Percentiles rank a stretch among this genome's conserved stretches.
phyloP scores from a whole-genome alignment of 345 rosid genomes.

The Gossypium rotundifolium region DNA sequence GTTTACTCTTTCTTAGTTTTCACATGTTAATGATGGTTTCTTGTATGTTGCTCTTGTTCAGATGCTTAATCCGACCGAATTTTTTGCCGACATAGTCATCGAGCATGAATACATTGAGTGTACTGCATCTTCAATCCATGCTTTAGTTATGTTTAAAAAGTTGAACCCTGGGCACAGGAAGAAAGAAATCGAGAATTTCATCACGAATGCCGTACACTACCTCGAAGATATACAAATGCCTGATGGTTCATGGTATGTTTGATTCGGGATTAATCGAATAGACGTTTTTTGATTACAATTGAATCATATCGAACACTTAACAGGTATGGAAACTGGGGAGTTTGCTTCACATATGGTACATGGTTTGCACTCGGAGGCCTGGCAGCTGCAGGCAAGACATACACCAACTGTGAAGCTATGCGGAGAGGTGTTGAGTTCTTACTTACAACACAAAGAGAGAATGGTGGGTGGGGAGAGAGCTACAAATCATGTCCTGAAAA shows the following conservation, averaged over 20 bases:
- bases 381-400: slow-evolving; percentile 38
- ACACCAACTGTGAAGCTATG: slow-evolving; percentile 21
- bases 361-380: slow-evolving; percentile 49
- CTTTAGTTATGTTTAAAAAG: slow-evolving; percentile 37
- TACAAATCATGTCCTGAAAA: slow-evolving; percentile 46
- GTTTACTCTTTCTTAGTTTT: neutral
- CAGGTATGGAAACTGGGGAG: slow-evolving; percentile 44
- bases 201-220: slow-evolving; percentile 25
- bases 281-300: too few relatives aligned
- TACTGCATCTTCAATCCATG: slow-evolving; percentile 41
- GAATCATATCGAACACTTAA: neutral
- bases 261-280: neutral
- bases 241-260: slow-evolving; percentile 44
- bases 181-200: slow-evolving; percentile 31
- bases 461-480: slow-evolving; percentile 69
- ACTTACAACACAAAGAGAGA: slow-evolving; percentile 30
- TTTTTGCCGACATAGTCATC: slow-evolving; percentile 25
- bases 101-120: slow-evolving; percentile 44
- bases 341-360: slow-evolving; percentile 40
- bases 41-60: neutral
- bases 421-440: slow-evolving; percentile 41
- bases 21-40: neutral
- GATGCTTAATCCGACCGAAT: slow-evolving; percentile 52
- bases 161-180: slow-evolving; percentile 36
- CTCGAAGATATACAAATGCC: slow-evolving; percentile 29